Conservation (phyloP, 2,329 filamentous ascomycete species). For the Neopestalotiopsis sp. region DNA sequence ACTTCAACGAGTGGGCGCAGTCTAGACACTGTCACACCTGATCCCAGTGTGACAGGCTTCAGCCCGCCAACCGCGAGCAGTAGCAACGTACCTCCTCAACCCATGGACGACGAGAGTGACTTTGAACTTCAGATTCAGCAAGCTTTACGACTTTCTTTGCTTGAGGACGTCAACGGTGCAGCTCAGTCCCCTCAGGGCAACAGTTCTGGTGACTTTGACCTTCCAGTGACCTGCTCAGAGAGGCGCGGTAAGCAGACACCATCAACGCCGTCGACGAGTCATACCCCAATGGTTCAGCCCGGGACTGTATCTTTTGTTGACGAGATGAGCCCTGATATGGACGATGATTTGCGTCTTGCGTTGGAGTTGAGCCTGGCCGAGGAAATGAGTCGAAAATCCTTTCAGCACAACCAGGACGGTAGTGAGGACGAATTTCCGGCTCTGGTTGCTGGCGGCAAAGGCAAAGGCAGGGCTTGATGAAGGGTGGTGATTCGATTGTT, state of each 20-base stretch:
- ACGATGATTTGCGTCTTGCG: constrained; percentile 66
- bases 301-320: not conserved
- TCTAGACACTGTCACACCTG: constrained; percentile 58
- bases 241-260: constrained; percentile 44
- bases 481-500: not conserved
- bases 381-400: constrained; percentile 44
- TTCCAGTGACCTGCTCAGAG: constrained; percentile 55
- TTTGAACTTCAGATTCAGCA: constrained; percentile 67
- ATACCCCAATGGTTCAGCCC: constrained; percentile 39
- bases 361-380: constrained; percentile 65
- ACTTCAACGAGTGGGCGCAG: constrained; percentile 38
- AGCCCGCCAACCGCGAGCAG: constrained; percentile 36
- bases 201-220: constrained; percentile 55
- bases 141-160: constrained; percentile 64
- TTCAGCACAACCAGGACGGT: constrained; percentile 19
- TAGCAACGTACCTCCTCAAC: constrained; percentile 28
- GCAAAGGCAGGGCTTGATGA: constrained; percentile 27
- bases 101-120: constrained; percentile 53
- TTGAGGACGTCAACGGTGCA: constrained; percentile 58
- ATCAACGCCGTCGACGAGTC: constrained; percentile 40
- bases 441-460: constrained; percentile 30
- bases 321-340: constrained; percentile 33
- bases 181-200: constrained; percentile 50
- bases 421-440: constrained; percentile 35
- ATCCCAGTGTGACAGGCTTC: constrained; percentile 53